These are phyloP conservation scores for Auricularia sp. DNA, from an alignment of 768 basidiomycete genomes.

Conservation along the genomic window DNA sequence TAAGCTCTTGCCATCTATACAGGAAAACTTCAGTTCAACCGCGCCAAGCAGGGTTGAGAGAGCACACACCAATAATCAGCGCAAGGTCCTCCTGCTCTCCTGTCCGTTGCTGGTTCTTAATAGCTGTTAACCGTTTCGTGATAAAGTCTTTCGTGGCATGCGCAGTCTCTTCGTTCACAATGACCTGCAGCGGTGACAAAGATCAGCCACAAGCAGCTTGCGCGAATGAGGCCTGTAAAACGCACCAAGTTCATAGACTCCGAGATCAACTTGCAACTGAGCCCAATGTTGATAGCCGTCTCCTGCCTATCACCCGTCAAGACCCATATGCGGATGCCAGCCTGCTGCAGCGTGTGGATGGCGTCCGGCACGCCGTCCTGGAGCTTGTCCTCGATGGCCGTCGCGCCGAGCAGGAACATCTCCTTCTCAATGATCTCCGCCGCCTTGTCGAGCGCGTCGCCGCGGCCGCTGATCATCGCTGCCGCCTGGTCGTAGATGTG, in stretches of 20 bases:
- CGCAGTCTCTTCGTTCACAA: slow-evolving; percentile 83
- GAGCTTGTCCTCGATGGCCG: slow-evolving; percentile 96
- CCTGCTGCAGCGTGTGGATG: slow-evolving; percentile 95
- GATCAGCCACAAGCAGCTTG: neutral
- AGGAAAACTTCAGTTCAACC: slow-evolving; percentile 9
- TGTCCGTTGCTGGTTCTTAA: slow-evolving; percentile 83
- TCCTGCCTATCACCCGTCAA: slow-evolving; percentile 97
- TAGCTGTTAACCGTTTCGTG: slow-evolving; percentile 78
- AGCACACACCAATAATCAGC: slow-evolving; percentile 71
- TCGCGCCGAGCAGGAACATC: slow-evolving; percentile 85
- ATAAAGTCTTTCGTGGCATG: slow-evolving; percentile 79
- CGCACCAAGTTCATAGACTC: slow-evolving; percentile 96
- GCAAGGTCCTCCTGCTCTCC: slow-evolving; percentile 95
- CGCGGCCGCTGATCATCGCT: slow-evolving; percentile 88
- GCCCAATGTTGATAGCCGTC: slow-evolving; percentile 97
- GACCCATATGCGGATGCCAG: slow-evolving; percentile 93
- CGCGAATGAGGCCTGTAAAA: too few relatives aligned
- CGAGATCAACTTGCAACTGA: slow-evolving; percentile 93
- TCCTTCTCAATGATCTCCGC: slow-evolving; percentile 96
- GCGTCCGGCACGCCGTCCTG: slow-evolving; percentile 98
- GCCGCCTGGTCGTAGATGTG: slow-evolving; percentile 86
- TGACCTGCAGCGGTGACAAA: slow-evolving; percentile 46
- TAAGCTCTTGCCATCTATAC: slow-evolving; percentile 86
- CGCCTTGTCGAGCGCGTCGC: slow-evolving; percentile 87
- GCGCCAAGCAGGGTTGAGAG: neutral